Evolutionary conservation across 2,329 filamentous ascomycete species (phyloP).

Genomic region (Tolypocladium album): DNA sequence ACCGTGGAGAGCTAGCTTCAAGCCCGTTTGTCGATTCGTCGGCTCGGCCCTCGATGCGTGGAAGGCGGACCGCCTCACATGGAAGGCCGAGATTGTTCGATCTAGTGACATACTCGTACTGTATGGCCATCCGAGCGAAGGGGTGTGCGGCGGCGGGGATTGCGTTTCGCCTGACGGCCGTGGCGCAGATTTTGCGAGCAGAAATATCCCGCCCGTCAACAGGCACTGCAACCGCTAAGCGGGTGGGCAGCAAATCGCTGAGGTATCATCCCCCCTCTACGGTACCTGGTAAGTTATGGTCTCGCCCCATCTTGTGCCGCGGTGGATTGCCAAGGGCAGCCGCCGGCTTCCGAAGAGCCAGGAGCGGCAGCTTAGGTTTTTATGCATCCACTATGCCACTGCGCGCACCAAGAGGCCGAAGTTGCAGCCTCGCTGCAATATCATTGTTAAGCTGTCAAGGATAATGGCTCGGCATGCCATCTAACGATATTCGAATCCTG

Average conservation of each 20-base stretch:
- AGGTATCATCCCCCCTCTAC: not conserved
- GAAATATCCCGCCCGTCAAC: not conserved
- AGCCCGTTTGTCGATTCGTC: not conserved
- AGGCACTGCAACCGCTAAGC: not conserved
- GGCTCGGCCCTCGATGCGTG: slow-evolving; percentile 12
- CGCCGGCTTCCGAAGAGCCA: not conserved
- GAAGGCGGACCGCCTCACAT: slow-evolving; percentile 14
- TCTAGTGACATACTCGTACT: not conserved
- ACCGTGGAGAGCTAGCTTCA: not conserved
- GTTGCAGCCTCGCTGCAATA: not conserved
- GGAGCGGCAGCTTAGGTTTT: not conserved
- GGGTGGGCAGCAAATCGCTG: not conserved
- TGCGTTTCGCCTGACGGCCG: not conserved
- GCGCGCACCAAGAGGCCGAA: not conserved
- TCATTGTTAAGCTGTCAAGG: not conserved
- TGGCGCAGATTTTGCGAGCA: not conserved
- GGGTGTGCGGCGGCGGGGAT: not conserved
- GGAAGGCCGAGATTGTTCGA: slow-evolving; percentile 9
- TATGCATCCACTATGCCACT: not conserved
- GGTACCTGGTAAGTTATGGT: too few species aligned
- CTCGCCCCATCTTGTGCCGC: not conserved
- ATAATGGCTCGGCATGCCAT: not conserved
- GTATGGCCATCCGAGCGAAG: not conserved
- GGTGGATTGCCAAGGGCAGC: not conserved
- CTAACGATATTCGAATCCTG: not conserved